These are phyloP conservation scores for Pseudogymnoascus sp. DNA, from an alignment of 2,329 filamentous ascomycete genomes.

Conservation along the genomic window DNA sequence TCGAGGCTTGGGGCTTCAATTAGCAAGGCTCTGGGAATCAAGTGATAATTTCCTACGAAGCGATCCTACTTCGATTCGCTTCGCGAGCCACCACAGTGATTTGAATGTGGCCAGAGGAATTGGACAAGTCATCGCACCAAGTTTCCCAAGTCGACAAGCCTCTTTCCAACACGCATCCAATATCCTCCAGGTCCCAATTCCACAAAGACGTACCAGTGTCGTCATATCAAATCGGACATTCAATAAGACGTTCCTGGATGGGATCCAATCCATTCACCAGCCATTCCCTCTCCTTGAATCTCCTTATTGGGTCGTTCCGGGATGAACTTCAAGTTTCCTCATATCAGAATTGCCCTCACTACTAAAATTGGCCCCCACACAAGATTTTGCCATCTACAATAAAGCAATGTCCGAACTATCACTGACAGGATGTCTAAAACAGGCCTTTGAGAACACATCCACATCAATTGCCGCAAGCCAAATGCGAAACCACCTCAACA, in stretches of 20 bases:
- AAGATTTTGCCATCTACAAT: conserved; percentile 7
- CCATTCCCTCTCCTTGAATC: background rate
- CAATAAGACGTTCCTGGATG: background rate
- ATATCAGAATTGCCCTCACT: background rate
- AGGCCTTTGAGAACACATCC: conserved; percentile 99
- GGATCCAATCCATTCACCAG: background rate
- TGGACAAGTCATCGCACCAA: background rate
- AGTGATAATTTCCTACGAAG: background rate
- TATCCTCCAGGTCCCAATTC: background rate
- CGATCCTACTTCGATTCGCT: background rate
- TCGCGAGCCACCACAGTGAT: background rate
- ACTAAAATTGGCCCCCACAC: conserved; percentile 1
- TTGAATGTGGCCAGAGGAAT: background rate
- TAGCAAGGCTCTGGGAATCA: background rate
- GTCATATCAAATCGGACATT: background rate
- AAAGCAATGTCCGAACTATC: conserved; percentile 11
- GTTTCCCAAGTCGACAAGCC: background rate
- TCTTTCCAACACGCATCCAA: background rate
- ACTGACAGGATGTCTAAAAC: conserved; percentile 20
- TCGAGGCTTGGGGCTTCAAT: background rate
- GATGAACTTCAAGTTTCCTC: background rate
- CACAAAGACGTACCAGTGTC: background rate
- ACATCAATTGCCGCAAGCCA: conserved; percentile 96
- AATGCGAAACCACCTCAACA: conserved; percentile 97
- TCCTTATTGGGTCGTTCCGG: background rate